Percentiles rank a stretch among this genome's conserved stretches.
phyloP scores from a whole-genome alignment of 805 yeast species.

The Saccharomycopsis schoenii region DNA sequence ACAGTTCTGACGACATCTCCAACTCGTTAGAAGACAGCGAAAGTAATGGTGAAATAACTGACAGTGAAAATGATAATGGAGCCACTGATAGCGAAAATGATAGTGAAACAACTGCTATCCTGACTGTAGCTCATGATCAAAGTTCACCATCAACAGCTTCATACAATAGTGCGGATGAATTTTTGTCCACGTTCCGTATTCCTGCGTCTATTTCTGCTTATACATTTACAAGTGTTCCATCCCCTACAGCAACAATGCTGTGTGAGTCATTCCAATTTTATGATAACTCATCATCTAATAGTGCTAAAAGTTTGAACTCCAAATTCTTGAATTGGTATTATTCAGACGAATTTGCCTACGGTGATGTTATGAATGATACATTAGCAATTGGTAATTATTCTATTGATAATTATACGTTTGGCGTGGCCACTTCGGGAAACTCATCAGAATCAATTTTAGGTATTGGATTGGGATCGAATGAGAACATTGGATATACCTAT shows the following conservation, averaged over 20 bases:
- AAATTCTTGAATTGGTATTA: constrained; percentile 6
- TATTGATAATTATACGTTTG: neutral
- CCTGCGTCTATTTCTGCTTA: neutral
- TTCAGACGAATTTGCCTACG: constrained; percentile 11
- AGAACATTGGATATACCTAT: constrained; percentile 2
- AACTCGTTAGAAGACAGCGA: neutral
- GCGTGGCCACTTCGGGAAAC: constrained; percentile 23
- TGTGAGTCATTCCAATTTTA: constrained; percentile 22
- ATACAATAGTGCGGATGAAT: neutral
- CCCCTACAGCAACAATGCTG: neutral
- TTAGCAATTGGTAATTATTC: constrained; percentile 3
- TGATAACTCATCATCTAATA: neutral
- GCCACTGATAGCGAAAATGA: neutral
- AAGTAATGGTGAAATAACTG: neutral
- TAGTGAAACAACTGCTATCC: neutral
- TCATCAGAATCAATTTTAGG: constrained; percentile 7
- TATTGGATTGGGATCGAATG: constrained; percentile 10
- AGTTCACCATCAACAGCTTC: neutral
- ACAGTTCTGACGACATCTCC: too few relatives aligned
- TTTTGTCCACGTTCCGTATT: neutral
- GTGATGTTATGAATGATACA: constrained; percentile 7
- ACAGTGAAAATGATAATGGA: too few relatives aligned
- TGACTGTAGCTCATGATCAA: neutral
- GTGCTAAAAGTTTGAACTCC: neutral
- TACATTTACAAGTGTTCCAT: neutral